Percentiles rank a stretch among this genome's conserved stretches.
These are phyloP conservation scores for Coelastrella sp. DNA, from an alignment of 139 green algal genomes.

Conservation along the genomic window DNA sequence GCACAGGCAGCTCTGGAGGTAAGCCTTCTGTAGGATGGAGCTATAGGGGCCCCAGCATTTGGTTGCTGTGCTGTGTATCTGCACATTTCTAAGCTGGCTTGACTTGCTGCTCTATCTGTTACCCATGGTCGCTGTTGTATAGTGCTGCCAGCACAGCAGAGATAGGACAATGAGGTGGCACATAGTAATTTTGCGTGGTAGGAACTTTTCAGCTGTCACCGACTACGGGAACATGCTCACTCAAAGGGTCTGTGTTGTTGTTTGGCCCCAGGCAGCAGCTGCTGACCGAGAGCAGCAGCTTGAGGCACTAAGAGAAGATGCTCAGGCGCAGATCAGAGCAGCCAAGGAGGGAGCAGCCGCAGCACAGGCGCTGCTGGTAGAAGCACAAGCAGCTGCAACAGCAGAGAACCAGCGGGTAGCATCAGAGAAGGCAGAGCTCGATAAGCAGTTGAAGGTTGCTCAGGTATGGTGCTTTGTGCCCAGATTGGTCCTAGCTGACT, in stretches of 20 bases:
- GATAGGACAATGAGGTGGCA: too few species aligned
- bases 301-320: constrained; percentile 14
- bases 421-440: constrained; percentile 53
- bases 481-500: too few species aligned
- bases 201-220: too few species aligned
- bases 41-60: too few species aligned
- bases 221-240: too few species aligned
- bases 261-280: neutral
- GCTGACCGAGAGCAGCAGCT: constrained; percentile 3
- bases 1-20: constrained; percentile 19
- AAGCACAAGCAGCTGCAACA: constrained; percentile 13
- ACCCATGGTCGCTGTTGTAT: too few species aligned
- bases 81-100: too few species aligned
- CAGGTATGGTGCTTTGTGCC: constrained; percentile 38
- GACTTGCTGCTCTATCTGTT: too few species aligned
- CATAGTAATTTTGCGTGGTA: too few species aligned
- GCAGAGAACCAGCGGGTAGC: neutral
- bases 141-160: too few species aligned
- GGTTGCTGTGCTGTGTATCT: too few species aligned
- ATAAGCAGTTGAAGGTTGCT: constrained; percentile 61
- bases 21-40: neutral
- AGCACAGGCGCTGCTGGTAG: constrained; percentile 20
- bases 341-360: constrained; percentile 25
- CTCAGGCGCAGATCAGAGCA: neutral
- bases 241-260: too few species aligned